Base-by-base conservation (phyloP, 2,329 filamentous ascomycete species). In the Daldinia sp. region DNA sequence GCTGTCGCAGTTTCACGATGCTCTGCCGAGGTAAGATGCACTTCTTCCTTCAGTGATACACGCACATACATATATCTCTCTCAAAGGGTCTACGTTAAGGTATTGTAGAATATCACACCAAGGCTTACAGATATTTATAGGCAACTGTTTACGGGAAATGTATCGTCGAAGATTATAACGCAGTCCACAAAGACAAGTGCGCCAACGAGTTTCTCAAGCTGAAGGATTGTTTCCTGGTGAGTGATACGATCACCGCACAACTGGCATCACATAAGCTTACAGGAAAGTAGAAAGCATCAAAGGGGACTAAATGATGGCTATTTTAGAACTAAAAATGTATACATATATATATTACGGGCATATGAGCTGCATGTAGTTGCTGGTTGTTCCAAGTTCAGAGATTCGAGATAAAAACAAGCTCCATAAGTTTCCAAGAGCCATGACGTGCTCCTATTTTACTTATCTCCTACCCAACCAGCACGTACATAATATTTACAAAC, bases 111-210 rank as follows among this genome's bases (percentile, higher is more conserved):
- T 11, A 19, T 21, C 15, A 23, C 10, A 19, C 15, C 15, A 23
- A 55, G 27, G 25, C 52, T 67, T 1, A 63, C 29, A 7, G 5
- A 34, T 15, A 13, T 55, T 39, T 58, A 19, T 59, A 98, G 94
- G 90, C 92, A 53, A 84, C 92, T 2, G 82, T 86, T 10, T 99
- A 98, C 74, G 95, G 94, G 69, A 94, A 93, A 82, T 99, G 95
- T 76, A 89, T 99, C 67, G 85, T 94, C 51, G 87, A 87, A 35
- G 94, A 98, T 74, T 98, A 96, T 79, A 94, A 94, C 74, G 87
- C 93, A 3, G 87, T 97, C 2, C 86, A 93, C 71, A 96, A 96
- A 75, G 92, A 97, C 74, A 95, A 95, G 82, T 99, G 95, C 74
- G 83, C 84, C 3, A 87, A 87, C 60, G 93, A 97, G 74, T 98